Conservation (phyloP, 352 stramenopile species). For the Globisporangium spiculum region DNA sequence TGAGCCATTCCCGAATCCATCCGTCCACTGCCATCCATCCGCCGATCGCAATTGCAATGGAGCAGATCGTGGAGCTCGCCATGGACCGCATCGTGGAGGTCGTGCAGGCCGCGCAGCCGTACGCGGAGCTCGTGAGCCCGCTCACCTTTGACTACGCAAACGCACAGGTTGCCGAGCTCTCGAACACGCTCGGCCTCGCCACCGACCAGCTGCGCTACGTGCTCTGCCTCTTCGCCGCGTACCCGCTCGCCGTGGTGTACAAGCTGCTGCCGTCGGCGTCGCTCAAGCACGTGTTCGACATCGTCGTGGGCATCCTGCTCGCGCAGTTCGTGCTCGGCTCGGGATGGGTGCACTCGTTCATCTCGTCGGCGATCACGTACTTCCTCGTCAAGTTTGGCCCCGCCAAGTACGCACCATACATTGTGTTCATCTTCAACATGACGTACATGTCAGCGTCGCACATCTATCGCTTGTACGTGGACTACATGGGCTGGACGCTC, state of each 20-base stretch:
- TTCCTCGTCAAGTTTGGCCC: slow-evolving; percentile 73
- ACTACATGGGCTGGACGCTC: slow-evolving; percentile 92
- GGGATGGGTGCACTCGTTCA: slow-evolving; percentile 94
- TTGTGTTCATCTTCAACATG: slow-evolving; percentile 96
- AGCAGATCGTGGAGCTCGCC: slow-evolving; percentile 18
- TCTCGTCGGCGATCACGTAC: slow-evolving; percentile 91
- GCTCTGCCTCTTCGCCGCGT: slow-evolving; percentile 92
- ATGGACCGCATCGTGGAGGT: slow-evolving; percentile 44
- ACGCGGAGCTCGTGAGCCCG: slow-evolving; percentile 49
- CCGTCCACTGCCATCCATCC: not conserved
- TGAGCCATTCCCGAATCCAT: slow-evolving; percentile 6
- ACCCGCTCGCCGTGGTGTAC: slow-evolving; percentile 92
- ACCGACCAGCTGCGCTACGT: slow-evolving; percentile 81
- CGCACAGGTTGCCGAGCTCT: slow-evolving; percentile 40
- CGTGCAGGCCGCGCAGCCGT: slow-evolving; percentile 40
- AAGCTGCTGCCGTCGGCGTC: slow-evolving; percentile 75
- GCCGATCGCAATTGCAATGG: slow-evolving; percentile 11
- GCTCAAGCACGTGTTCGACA: slow-evolving; percentile 92
- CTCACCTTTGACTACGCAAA: slow-evolving; percentile 55
- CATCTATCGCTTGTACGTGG: slow-evolving; percentile 94
- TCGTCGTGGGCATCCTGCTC: slow-evolving; percentile 89
- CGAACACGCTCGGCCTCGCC: slow-evolving; percentile 36
- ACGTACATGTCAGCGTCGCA: slow-evolving; percentile 90
- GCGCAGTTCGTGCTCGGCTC: slow-evolving; percentile 93
- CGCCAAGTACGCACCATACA: slow-evolving; percentile 50